phyloP scores from a whole-genome alignment of 2,329 filamentous ascomycete genomes.

The Colletotrichum trifolii region DNA sequence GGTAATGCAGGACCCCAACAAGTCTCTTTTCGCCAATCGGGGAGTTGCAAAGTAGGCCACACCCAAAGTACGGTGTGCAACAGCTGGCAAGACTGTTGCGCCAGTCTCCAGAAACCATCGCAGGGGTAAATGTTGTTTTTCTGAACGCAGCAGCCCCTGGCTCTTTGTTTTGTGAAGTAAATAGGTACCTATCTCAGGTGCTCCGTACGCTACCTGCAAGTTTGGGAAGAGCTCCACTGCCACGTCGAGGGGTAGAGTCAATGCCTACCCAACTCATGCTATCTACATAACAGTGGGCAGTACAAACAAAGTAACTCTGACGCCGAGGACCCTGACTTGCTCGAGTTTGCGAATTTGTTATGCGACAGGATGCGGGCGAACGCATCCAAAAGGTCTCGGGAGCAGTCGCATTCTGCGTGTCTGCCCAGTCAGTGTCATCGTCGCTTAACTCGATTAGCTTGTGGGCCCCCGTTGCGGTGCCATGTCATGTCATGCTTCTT shows the following conservation, averaged over 20 bases:
- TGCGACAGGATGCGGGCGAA: not conserved
- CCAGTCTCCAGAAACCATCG: slow-evolving; percentile 30
- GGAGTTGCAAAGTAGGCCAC: slow-evolving; percentile 28
- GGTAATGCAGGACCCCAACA: slow-evolving; percentile 31
- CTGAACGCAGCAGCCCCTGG: slow-evolving; percentile 25
- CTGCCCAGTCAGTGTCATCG: slow-evolving; percentile 19
- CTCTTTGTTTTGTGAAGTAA: slow-evolving; percentile 27
- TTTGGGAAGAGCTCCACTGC: slow-evolving; percentile 28
- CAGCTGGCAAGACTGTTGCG: slow-evolving; percentile 33
- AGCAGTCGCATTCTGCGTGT: slow-evolving; percentile 30
- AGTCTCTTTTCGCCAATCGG: slow-evolving; percentile 32
- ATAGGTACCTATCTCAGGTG: no score
- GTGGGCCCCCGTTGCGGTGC: slow-evolving; percentile 26
- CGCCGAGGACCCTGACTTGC: slow-evolving; percentile 11
- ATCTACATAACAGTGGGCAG: no score
- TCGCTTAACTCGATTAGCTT: slow-evolving; percentile 33
- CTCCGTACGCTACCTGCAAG: slow-evolving; percentile 26
- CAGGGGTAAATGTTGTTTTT: slow-evolving; percentile 30
- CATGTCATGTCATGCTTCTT: slow-evolving; percentile 20
- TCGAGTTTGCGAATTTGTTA: not conserved
- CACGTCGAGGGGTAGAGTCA: slow-evolving; percentile 24
- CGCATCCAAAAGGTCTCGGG: not conserved
- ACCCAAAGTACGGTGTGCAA: slow-evolving; percentile 37
- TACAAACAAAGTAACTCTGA: no score
- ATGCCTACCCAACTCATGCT: no score